Evolutionary conservation across 2,329 filamentous ascomycete species (phyloP).

Genomic region (Colletotrichum sp.): DNA sequence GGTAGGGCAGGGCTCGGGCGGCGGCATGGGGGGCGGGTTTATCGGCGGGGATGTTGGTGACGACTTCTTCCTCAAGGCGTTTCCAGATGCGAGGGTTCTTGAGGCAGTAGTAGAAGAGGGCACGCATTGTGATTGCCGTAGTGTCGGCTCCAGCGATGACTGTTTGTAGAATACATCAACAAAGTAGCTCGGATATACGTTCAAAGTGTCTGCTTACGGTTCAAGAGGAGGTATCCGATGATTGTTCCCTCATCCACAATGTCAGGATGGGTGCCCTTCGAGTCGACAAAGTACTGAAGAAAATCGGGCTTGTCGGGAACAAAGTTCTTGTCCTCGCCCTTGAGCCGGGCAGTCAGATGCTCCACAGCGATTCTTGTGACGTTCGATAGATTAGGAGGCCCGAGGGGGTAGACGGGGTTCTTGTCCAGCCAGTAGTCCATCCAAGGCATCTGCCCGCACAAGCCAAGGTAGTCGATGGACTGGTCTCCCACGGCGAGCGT

Average conservation of each 20-base stretch:
- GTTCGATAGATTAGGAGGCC: slow-evolving; percentile 26
- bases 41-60: not conserved
- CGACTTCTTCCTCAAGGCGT: slow-evolving; percentile 41
- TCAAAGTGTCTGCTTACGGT: slow-evolving; percentile 19
- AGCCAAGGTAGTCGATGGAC: slow-evolving; percentile 38
- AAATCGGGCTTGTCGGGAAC: slow-evolving; percentile 29
- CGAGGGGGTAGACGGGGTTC: slow-evolving; percentile 30
- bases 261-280: slow-evolving; percentile 36
- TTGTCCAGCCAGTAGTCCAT: slow-evolving; percentile 32
- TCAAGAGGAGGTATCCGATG: slow-evolving; percentile 33
- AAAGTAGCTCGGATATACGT: not conserved
- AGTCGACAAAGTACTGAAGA: slow-evolving; percentile 38
- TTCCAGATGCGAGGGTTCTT: slow-evolving; percentile 31
- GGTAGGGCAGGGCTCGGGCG: slow-evolving; percentile 41
- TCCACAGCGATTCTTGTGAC: slow-evolving; percentile 24
- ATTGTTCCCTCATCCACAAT: slow-evolving; percentile 38
- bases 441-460: slow-evolving; percentile 30
- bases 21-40: slow-evolving; percentile 26
- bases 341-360: slow-evolving; percentile 18
- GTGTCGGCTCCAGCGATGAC: slow-evolving; percentile 42
- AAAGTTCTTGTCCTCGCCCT: slow-evolving; percentile 8
- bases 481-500: slow-evolving; percentile 33
- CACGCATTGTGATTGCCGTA: slow-evolving; percentile 36
- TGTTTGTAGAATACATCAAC: not conserved
- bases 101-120: slow-evolving; percentile 41